Evolutionary conservation across 768 basidiomycete species (phyloP).

Genomic region (Podaxis carcinomalis): DNA sequence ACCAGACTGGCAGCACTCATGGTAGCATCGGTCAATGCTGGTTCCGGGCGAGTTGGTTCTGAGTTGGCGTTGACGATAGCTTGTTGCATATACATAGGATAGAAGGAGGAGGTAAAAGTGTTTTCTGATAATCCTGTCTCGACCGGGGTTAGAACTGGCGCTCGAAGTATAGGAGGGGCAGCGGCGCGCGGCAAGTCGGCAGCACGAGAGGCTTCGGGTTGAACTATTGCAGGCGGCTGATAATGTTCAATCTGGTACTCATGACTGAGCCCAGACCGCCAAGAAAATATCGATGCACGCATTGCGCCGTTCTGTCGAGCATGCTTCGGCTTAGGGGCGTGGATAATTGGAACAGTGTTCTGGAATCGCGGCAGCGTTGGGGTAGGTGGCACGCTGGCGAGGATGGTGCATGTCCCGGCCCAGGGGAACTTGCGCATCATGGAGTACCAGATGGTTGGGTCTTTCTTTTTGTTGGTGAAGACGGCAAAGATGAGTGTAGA

Average conservation of each 20-base stretch:
- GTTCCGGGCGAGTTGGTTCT: conserved; percentile 23
- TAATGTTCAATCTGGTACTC: conserved; percentile 50
- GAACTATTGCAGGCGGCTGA: conserved; percentile 19
- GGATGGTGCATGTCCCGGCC: conserved; percentile 20
- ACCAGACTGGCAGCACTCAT: conserved; percentile 16
- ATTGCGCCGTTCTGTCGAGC: conserved; percentile 15
- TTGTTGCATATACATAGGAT: conserved; percentile 24
- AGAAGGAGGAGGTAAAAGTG: conserved; percentile 24
- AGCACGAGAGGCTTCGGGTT: neutral
- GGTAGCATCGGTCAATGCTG: conserved; percentile 20
- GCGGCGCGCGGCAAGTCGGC: neutral
- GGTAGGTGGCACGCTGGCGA: conserved; percentile 31
- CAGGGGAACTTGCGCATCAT: conserved; percentile 42
- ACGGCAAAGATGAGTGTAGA: conserved; percentile 41
- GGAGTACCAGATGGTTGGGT: conserved; percentile 48
- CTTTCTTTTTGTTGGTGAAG: conserved; percentile 34
- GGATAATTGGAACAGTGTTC: conserved; percentile 34
- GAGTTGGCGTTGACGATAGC: conserved; percentile 6
- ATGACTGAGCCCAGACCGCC: conserved; percentile 33
- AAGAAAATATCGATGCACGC: conserved; percentile 31
- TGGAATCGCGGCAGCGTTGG: conserved; percentile 29
- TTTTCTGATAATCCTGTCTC: neutral
- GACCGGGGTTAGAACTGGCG: neutral
- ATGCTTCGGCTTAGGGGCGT: conserved; percentile 40
- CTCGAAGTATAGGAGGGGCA: neutral